These are phyloP conservation scores for Cladosporium sphaerospermum DNA, from an alignment of 2,329 filamentous ascomycete genomes.

Conservation along the genomic window DNA sequence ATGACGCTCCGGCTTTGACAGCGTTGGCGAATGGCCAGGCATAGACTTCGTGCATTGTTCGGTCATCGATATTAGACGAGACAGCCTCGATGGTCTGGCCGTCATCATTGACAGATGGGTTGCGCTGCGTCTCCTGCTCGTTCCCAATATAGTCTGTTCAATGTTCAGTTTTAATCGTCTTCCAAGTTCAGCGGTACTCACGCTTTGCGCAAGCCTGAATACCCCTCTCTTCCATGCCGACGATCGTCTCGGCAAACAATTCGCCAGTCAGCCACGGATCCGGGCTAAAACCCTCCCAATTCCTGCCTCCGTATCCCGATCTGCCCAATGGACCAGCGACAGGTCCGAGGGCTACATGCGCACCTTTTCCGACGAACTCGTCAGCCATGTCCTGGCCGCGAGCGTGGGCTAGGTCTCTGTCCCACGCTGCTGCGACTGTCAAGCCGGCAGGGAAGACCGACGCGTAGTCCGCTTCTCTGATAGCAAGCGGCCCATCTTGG, in stretches of 20 bases:
- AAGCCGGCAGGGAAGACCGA: slow-evolving; percentile 36
- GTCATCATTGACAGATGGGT: slow-evolving; percentile 16
- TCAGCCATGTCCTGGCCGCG: slow-evolving; percentile 29
- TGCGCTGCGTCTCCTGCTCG: slow-evolving; percentile 37
- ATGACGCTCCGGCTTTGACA: slow-evolving; percentile 23
- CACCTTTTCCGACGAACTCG: slow-evolving; percentile 26
- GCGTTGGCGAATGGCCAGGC: slow-evolving; percentile 28
- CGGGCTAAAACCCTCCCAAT: slow-evolving; percentile 39
- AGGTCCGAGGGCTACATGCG: slow-evolving; percentile 54
- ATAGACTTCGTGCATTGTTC: slow-evolving; percentile 57
- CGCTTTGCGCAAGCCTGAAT: slow-evolving; percentile 40
- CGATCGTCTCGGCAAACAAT: slow-evolving; percentile 50
- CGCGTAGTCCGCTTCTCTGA: slow-evolving; percentile 32
- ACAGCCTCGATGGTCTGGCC: slow-evolving; percentile 29
- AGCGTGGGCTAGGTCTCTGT: slow-evolving; percentile 29
- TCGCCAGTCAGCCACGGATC: slow-evolving; percentile 64
- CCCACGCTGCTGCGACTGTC: slow-evolving; percentile 35
- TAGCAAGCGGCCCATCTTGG: slow-evolving; percentile 36
- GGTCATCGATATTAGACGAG: slow-evolving; percentile 40
- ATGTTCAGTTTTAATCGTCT: slow-evolving; percentile 57
- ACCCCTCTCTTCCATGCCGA: slow-evolving; percentile 37
- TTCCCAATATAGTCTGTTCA: slow-evolving; percentile 53
- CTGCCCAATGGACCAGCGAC: slow-evolving; percentile 35
- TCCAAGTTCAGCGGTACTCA: slow-evolving; percentile 35
- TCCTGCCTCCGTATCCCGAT: slow-evolving; percentile 15